Evolutionary conservation across 2,329 filamentous ascomycete genomes (phyloP), one percentile per base, ranked within the genome.

Genomic region (Paramyrothecium roridum): DNA sequence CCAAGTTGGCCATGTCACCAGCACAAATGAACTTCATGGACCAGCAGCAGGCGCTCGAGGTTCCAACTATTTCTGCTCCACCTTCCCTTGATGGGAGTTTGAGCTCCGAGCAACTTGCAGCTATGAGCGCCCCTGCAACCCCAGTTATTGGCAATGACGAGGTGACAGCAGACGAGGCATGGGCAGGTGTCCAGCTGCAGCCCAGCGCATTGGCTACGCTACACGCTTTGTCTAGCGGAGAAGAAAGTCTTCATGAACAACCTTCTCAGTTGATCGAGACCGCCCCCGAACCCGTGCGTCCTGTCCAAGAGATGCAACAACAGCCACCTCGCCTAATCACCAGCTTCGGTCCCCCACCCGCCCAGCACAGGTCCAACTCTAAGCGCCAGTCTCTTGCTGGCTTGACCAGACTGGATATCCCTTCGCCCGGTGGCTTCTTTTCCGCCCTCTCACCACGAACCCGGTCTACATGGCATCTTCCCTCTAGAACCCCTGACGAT

Each of bases 341-440:
- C 48, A 67, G 66, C 53, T 67, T 78, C 26, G 63, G 60, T 16
- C 53, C 62, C 21, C 65, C 60, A 37, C 34, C 59, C 8, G 50
- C 57, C n/a, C 65, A 62, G 45, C 56, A 49, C 33, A 61, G 53
- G 22, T 53, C 55, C 23, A 71, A 61, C 50, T 62, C 65, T 2
- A 63, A 59, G 37, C 70, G 79, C 10, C 83, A 84, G 47, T 88
- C 87, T 16, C 78, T 86, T 16, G 87, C 87, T 54, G 89, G 87
- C 43, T 81, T 97, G 59, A 93, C 90, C 20, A 86, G 84, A 56
- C 81, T 97, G 20, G 93, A 93, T 23, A 92, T 98, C 34, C 93
- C 93, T 7, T 97, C 93, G 0, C 93, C 93, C 0, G 89, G 91
- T 23, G 91, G 89, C 1, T 97, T 97, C 79, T 97, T 97, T 73